Evolutionary conservation across 805 yeast species (phyloP), one percentile per base, ranked within the genome.

Genomic region (Barnettozyma pratensis): DNA sequence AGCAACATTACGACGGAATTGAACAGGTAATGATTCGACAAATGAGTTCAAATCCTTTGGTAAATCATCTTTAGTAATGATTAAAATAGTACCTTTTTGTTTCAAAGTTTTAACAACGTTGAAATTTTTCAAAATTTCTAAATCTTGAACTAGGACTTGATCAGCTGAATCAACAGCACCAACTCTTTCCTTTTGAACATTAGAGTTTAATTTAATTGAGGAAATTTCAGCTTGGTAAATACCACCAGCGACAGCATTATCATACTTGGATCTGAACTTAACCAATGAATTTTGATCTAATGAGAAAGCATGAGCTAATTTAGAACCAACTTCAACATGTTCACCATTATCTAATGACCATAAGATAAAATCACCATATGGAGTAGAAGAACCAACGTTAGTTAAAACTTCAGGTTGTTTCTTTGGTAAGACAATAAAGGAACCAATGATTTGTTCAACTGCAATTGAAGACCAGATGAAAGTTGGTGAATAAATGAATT

Each of bases 221-320:
- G 63, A 54, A 44, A 85, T 69, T 60, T 84, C 87, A 37, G 90
- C 76, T 65, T 85, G 87, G 63, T 83, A 81, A 7, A 79, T 62
- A 53, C 97, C 97, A 35, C 91, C 92, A 45, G 77, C 78, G 12
- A 80, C 70, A 36, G 74, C 63, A 64, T 87, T 90, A 65, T 92
- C 96, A 59, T 72, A 88, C 60, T 78, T 79, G 45, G 85, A 76
- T 64, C 85, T 75, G 64, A 79, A 76, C 46, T 75, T 67, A 48
- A 85, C 75, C 39, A 67, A 60, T 49, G 78, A 71, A 45, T 73
- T 62, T 50, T 77, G 77, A 56, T 79, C 84, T 60, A 85, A 72
- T 3, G 95, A 81, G 56, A 85, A 73, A 26, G 87, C 73, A 52
- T 82, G 85, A 0, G 90, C 85, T 52, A 88, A 67, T 56, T 77